A percentile compares a stretch with the other conserved stretches of the same genome.
phyloP scores from a whole-genome alignment of 2,329 filamentous ascomycete genomes.

The Trichoderma koningii region DNA sequence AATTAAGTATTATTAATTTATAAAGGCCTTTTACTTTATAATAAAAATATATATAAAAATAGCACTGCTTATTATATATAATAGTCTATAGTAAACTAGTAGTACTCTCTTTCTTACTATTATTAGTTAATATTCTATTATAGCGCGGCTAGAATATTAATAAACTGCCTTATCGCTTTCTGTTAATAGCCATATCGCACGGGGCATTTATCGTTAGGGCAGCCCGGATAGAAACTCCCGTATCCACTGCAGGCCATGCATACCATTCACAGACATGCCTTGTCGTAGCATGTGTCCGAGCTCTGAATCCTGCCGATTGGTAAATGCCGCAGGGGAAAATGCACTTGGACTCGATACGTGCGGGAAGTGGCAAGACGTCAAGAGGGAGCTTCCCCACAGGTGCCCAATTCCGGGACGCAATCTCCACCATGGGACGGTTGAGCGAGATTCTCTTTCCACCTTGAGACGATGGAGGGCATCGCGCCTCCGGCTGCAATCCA shows the following conservation, averaged over 20 bases:
- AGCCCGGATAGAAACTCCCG: not conserved
- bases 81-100: no score
- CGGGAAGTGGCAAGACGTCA: not conserved
- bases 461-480: not conserved
- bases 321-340: not conserved
- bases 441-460: not conserved
- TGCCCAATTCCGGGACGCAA: not conserved
- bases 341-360: conserved; percentile 1
- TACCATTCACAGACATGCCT: not conserved
- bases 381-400: not conserved
- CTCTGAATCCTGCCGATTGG: conserved; percentile 5
- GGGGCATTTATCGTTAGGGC: not conserved
- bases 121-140: no score
- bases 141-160: no score
- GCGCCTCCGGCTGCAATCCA: not conserved
- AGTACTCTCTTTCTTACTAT: no score
- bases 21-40: no score
- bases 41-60: no score
- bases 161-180: no score
- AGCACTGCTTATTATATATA: no score
- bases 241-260: conserved; percentile 9
- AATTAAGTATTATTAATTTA: no score
- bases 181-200: no score
- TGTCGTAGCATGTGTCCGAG: not conserved
- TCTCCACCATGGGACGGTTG: not conserved